Base-by-base conservation (phyloP, 192 early-diverging fungal genomes). In the Backusella parvicylindrica region DNA sequence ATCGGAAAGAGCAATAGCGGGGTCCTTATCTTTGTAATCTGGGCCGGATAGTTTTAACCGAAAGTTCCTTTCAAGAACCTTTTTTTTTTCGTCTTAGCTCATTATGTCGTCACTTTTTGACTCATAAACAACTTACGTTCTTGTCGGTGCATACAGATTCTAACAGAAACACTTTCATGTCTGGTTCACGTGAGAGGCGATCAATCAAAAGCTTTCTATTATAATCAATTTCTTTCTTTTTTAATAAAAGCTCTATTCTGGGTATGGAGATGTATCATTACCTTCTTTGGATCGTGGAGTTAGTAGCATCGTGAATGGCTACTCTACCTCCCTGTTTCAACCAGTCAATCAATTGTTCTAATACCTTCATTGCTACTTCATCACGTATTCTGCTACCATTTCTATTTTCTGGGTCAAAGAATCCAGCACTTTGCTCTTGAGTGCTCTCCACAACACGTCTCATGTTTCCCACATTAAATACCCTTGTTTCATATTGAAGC, bases 401-500 rank as follows among this genome's bases (percentile, higher is more conserved):
- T 8, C 76, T 78, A 80, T 99, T 99, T 79, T 92, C 80, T 13
- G 96, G 93, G 71, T 98, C 98, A 81, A 99, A 99, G 77, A 99
- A 99, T 6, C 83, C 80, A 31, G 93, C 90, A 68, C 91, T 90
- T 68, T 98, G 96, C 6, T 74, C 82, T 36, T 75, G 79, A 32
- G 87, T 84, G 0, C 82, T 84, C n/a, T 73, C 47, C 13, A 63
- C 43, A 30, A 92, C 89, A 64, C 98, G 89, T 60, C 98, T 87
- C 8, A 93, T 87, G 83, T 98, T 98, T 70, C 98, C 98, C 7
- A 99, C 98, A 77, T 99, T 99, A 80, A 99, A 97, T 8, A 93
- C 91, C 78, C 88, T 90, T 6, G 92, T 93, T 74, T 91, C 88
- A 73, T 92, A 96, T 28, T 91, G 91, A 30, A 94, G 84, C 90